Base-by-base conservation (phyloP, 2,329 filamentous ascomycete species). In the Fusarium caatingaense region DNA sequence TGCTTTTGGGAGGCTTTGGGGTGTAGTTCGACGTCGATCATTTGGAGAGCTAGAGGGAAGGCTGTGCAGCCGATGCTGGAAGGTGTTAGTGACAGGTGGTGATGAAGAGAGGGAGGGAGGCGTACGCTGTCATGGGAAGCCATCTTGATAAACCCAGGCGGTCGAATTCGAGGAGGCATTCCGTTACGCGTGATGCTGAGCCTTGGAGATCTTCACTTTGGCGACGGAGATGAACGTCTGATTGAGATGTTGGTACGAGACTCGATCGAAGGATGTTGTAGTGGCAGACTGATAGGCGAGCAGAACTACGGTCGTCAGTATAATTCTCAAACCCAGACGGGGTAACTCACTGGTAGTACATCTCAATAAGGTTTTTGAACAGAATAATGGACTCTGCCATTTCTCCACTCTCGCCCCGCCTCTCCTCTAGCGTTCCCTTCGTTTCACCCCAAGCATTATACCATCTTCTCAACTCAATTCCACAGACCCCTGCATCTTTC, bases 101-200 rank as follows among this genome's bases (percentile, higher is more conserved):
- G 25, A 27, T 27, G 25, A 27, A 27, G 7, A 3, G 21, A 10
- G 27, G 1, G 6, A 0, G 4, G 0, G 8, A 0, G 5, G 2
- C 71, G 25, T 58, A 75, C 73, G 73, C 73, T 45, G 71, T 75
- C 73, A 75, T 75, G 2, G 73, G 73, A 0, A 75, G 34, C 68
- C 71, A 75, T 0, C 73, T 64, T 0, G 72, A 75, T 0, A 75
- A 12, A 0, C 72, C 61, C 0, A 72, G 11, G 1, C 73, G 67
- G 1, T 67, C 71, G 2, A 75, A 53, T 13, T 75, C 73, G 3
- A 70, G 60, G 0, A 75, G 55, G 6, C 73, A 75, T 11, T 75
- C 65, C 2, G 70, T 74, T 0, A 75, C 65, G 8, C 72, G 60
- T 0, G 73, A 71, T 12, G 67, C 71, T 0, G 73, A 72, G 1